Conservation (phyloP, 2,329 filamentous ascomycete species). For the Apiospora phragmitis region DNA sequence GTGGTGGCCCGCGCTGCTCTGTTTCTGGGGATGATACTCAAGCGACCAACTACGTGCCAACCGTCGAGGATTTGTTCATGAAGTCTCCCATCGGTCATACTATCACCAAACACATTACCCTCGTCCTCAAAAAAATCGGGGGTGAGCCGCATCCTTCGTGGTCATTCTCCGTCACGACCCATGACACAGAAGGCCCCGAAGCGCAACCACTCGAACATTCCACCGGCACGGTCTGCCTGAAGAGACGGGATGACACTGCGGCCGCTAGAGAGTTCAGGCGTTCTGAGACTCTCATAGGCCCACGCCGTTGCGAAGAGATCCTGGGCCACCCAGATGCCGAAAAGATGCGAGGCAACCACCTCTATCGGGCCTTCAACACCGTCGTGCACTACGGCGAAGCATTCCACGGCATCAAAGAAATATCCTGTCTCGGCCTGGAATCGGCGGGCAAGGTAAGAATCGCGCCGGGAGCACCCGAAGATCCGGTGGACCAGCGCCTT, state of each 20-base stretch:
- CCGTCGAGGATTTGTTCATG: conserved; percentile 18
- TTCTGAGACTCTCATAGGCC: conserved; percentile 31
- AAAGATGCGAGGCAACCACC: conserved; percentile 32
- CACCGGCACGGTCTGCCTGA: conserved; percentile 15
- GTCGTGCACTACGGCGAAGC: conserved; percentile 30
- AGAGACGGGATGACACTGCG: conserved; percentile 22
- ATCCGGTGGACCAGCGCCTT: conserved; percentile 17
- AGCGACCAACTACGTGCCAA: conserved; percentile 17
- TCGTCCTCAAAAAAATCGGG: conserved; percentile 15
- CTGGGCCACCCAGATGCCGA: conserved; percentile 25
- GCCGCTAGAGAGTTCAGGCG: conserved; percentile 28
- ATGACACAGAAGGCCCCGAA: background rate
- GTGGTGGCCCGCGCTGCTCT: conserved; percentile 22
- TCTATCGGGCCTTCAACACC: conserved; percentile 32
- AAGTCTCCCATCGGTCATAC: conserved; percentile 15
- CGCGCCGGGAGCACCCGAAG: conserved; percentile 10
- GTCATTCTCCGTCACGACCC: conserved; percentile 19
- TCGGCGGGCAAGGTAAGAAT: conserved; percentile 23
- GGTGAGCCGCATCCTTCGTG: conserved; percentile 12
- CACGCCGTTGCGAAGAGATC: conserved; percentile 26
- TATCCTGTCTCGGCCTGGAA: conserved; percentile 24
- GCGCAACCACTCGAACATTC: conserved; percentile 16
- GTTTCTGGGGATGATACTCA: conserved; percentile 30
- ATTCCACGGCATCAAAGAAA: conserved; percentile 27
- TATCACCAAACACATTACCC: conserved; percentile 13